These are phyloP conservation scores for Phytophthora lateralis DNA, from an alignment of 352 stramenopile species.

Conservation along the genomic window DNA sequence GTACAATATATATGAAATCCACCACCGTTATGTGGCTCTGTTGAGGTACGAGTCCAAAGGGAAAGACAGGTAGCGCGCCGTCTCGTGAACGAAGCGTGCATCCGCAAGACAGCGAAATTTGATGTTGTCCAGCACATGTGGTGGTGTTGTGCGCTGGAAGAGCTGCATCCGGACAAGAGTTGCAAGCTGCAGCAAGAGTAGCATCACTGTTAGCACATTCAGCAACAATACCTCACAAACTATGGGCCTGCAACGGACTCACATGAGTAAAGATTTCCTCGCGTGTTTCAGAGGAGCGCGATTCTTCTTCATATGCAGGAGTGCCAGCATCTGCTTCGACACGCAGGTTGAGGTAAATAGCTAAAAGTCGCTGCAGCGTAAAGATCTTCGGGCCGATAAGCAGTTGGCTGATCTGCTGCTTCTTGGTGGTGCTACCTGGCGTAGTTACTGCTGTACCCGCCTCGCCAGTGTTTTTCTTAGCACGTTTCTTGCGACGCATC, in stretches of 20 bases:
- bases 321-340: constrained; percentile 45
- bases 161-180: constrained; percentile 81
- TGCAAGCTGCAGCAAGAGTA: constrained; percentile 47
- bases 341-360: constrained; percentile 79
- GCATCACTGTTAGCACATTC: neutral
- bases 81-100: constrained; percentile 68
- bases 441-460: constrained; percentile 9
- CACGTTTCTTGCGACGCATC: constrained; percentile 56
- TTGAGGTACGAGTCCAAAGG: constrained; percentile 72
- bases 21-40: constrained; percentile 22
- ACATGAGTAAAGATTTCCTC: constrained; percentile 84
- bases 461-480: constrained; percentile 33
- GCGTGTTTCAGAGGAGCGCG: constrained; percentile 44
- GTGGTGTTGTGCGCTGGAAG: constrained; percentile 73
- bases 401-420: constrained; percentile 62
- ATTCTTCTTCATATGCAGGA: constrained; percentile 16
- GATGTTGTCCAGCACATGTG: constrained; percentile 74
- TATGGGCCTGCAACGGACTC: constrained; percentile 15
- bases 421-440: constrained; percentile 29
- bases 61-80: constrained; percentile 53
- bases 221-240: neutral
- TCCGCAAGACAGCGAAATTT: constrained; percentile 82
- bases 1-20: constrained; percentile 37
- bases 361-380: constrained; percentile 68
- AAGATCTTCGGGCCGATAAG: constrained; percentile 80